Evolutionary conservation across 1,139 yeast species (phyloP), one percentile per base, ranked within the genome.

Genomic region (Insectozyma bohioensis): DNA sequence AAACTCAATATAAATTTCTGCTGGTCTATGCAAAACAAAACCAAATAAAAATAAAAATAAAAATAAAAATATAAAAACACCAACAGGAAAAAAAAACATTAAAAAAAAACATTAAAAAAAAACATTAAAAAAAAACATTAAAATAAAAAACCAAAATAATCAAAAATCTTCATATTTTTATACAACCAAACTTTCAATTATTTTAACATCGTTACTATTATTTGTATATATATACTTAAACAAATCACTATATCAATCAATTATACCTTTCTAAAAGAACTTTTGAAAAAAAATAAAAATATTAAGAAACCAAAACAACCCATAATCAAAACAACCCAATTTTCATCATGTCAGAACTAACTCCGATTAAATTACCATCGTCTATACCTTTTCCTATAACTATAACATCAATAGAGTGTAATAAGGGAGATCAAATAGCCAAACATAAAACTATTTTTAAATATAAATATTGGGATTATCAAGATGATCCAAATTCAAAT

Each of bases 311-410:
- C n/a, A n/a, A n/a, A n/a, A n/a, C n/a, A n/a, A n/a, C n/a, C n/a
- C n/a, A n/a, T n/a, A n/a, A n/a, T n/a, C n/a, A n/a, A n/a, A n/a
- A n/a, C n/a, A n/a, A n/a, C n/a, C n/a, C 7, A 19, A 8, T 9
- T 19, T 9, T 6, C 20, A 20, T 12, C 10, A 59, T 59, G 64
- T 48, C 63, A n/a, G 58, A 52, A 29, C 44, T 52, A 52, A 62
- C 70, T 12, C 51, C 63, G 20, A 56, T 70, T 24, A 54, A 58
- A 17, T 51, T 69, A 28, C 87, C 90, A 17, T 56, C 63, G 33
- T 76, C 82, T 34, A 73, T 80, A 14, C 79, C 82, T 15, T 84
- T 71, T 50, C 94, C 94, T 2, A 77, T 84, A 26, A 78, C 78
- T n/a, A 64, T 84, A 17, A 65, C 80, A 15, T 65, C 76, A 17